Percentiles rank a stretch among this genome's conserved stretches.
These are phyloP conservation scores for Salix caprea DNA, from an alignment of 345 rosid genomes.

Conservation along the genomic window DNA sequence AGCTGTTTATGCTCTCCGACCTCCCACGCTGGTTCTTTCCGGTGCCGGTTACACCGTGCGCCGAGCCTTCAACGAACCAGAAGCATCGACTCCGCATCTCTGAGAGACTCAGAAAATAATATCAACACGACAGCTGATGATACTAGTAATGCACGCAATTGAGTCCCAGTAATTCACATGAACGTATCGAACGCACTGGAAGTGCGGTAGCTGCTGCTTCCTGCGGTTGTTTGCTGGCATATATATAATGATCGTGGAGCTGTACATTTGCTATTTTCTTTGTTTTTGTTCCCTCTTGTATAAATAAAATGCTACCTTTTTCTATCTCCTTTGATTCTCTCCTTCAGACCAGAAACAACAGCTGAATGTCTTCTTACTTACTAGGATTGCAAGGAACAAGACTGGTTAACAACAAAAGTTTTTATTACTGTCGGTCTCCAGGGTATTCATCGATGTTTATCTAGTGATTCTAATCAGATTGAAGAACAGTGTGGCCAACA, in stretches of 20 bases:
- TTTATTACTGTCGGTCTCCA: neutral
- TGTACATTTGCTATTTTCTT: neutral
- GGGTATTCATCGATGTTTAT: neutral
- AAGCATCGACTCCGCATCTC: slow-evolving; percentile 43
- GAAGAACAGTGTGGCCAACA: neutral
- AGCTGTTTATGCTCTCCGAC: slow-evolving; percentile 73
- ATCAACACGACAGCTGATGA: slow-evolving; percentile 2
- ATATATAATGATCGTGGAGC: neutral
- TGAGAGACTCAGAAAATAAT: slow-evolving; percentile 22
- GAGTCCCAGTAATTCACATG: slow-evolving; percentile 6
- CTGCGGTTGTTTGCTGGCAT: neutral
- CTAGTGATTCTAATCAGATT: neutral
- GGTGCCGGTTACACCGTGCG: slow-evolving; percentile 26
- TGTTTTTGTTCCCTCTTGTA: neutral
- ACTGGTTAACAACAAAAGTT: neutral
- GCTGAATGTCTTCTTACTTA: neutral
- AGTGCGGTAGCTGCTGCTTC: neutral
- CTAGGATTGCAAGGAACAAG: neutral
- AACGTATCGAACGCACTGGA: neutral
- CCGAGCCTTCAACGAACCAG: slow-evolving; percentile 52
- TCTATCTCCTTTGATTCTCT: neutral
- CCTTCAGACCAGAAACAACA: neutral
- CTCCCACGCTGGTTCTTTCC: slow-evolving; percentile 47
- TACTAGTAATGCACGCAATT: neutral
- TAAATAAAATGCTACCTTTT: neutral